Percentiles rank a stretch among this genome's conserved stretches.
phyloP scores from a whole-genome alignment of 495 filamentous ascomycete genomes.

The Penicillium canariense region DNA sequence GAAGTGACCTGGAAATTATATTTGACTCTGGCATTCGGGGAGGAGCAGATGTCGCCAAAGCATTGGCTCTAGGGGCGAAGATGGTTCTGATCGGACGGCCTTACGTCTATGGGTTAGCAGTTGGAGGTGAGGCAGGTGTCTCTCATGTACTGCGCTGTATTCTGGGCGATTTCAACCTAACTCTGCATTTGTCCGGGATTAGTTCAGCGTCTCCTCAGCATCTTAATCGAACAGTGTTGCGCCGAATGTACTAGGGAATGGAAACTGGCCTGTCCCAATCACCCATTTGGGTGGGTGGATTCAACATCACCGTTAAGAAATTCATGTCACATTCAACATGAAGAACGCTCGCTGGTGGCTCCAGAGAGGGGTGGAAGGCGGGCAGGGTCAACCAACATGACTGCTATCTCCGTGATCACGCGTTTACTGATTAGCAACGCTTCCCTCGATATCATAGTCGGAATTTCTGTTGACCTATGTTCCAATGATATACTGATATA shows the following conservation, averaged over 20 bases:
- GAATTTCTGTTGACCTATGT: too few relatives aligned
- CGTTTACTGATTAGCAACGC: too few relatives aligned
- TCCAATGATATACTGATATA: too few relatives aligned
- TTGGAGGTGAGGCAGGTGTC: slow-evolving; percentile 13
- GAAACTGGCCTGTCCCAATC: too few relatives aligned
- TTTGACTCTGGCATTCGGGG: slow-evolving; percentile 17
- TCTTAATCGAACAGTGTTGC: neutral
- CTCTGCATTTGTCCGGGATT: neutral
- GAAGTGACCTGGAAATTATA: slow-evolving; percentile 14
- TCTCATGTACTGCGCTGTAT: neutral
- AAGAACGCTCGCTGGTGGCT: too few relatives aligned
- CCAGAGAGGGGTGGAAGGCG: too few relatives aligned
- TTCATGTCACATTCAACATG: too few relatives aligned
- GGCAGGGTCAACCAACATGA: too few relatives aligned
- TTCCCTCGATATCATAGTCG: too few relatives aligned
- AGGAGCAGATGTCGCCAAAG: slow-evolving; percentile 18
- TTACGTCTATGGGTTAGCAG: slow-evolving; percentile 20
- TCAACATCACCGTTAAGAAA: too few relatives aligned
- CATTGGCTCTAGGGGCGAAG: slow-evolving; percentile 17
- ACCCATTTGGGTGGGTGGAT: too few relatives aligned
- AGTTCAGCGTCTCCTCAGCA: neutral
- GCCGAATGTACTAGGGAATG: neutral
- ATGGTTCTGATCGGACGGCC: slow-evolving; percentile 17
- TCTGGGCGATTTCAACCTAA: neutral
- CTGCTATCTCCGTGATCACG: too few relatives aligned